Evolutionary conservation across 306 rosid species (phyloP).

Genomic region (Dalbergia cultrata): DNA sequence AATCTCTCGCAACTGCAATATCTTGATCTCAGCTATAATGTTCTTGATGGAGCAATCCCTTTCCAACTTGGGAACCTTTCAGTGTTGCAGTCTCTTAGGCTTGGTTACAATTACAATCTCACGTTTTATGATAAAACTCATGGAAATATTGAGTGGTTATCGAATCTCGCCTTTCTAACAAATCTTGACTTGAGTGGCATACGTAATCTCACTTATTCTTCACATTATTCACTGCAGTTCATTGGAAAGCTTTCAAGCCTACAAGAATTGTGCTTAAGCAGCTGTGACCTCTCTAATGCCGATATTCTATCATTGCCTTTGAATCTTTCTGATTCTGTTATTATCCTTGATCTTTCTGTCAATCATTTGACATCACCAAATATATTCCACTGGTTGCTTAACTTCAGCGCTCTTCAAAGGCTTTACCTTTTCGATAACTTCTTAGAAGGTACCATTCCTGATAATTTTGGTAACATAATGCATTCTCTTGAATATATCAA

Average conservation of each 20-base stretch:
- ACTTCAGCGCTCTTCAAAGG: neutral
- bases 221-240: neutral
- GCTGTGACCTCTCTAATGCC: neutral
- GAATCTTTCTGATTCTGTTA: constrained; percentile 18
- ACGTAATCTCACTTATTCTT: neutral
- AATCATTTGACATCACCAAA: neutral
- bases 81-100: neutral
- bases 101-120: too few species aligned
- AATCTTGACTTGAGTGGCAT: neutral
- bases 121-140: too few species aligned
- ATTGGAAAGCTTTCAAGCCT: too few species aligned
- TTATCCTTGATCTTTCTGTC: neutral
- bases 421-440: neutral
- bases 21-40: too few species aligned
- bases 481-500: neutral
- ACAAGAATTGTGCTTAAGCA: too few species aligned
- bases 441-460: neutral
- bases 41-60: neutral
- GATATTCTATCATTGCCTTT: neutral
- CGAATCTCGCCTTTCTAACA: constrained; percentile 20
- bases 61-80: neutral
- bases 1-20: too few species aligned
- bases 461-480: constrained; percentile 28
- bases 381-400: neutral
- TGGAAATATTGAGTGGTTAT: neutral